A percentile compares a stretch with the other conserved stretches of the same genome.
Evolutionary conservation across 257 asterid genomes (phyloP).

Genomic region (Penstemon newberryi): DNA sequence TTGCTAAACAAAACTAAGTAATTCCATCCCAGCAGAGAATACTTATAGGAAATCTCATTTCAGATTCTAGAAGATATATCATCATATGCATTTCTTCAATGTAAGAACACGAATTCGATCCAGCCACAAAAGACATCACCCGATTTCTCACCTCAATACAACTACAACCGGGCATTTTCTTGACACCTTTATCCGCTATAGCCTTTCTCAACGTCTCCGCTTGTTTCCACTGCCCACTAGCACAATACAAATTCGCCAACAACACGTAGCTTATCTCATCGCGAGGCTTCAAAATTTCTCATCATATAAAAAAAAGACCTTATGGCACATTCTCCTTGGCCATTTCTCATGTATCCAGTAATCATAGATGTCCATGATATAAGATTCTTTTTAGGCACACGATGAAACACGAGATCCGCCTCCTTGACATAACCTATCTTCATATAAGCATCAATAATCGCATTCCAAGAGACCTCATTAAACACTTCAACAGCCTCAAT

Average conservation of each 20-base stretch:
- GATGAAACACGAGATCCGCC: too few species aligned
- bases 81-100: constrained; percentile 39
- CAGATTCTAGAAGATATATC: constrained; percentile 44
- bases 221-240: constrained; percentile 72
- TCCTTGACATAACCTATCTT: too few species aligned
- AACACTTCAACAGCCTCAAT: too few species aligned
- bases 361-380: too few species aligned
- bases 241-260: constrained; percentile 66
- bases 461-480: too few species aligned
- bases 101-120: constrained; percentile 30
- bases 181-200: constrained; percentile 55
- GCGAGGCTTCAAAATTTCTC: constrained; percentile 41
- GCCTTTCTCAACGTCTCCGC: constrained; percentile 56
- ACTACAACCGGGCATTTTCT: constrained; percentile 63
- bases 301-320: too few species aligned
- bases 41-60: constrained; percentile 44
- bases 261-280: constrained; percentile 73
- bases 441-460: too few species aligned
- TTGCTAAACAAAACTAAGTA: constrained; percentile 6
- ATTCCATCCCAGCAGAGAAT: constrained; percentile 28
- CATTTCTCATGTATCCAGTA: too few species aligned
- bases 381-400: too few species aligned
- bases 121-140: constrained; percentile 55
- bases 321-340: too few species aligned
- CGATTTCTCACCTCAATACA: constrained; percentile 66